Conservation (phyloP, 129 eudicot species). For the Flaveria sonorensis region DNA sequence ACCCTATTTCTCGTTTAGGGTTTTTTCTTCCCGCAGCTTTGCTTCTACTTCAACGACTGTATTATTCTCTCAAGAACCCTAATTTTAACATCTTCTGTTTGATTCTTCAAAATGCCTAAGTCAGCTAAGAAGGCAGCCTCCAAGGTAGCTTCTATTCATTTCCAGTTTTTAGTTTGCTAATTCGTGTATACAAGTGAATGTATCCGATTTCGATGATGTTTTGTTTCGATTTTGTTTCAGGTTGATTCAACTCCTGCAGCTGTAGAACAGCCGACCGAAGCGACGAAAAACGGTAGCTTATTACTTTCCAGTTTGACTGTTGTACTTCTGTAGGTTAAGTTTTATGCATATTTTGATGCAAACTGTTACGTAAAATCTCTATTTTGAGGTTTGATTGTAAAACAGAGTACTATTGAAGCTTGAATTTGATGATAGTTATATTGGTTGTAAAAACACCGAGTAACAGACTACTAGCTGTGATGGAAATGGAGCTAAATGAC, state of each 20-base stretch:
- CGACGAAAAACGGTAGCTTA: conserved; percentile 28
- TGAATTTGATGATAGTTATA: background rate
- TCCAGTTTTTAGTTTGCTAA: background rate
- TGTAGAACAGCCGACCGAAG: background rate
- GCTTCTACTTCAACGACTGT: too few relatives aligned
- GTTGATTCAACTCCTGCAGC: conserved; percentile 22
- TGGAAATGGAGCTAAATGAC: background rate
- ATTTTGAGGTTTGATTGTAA: background rate
- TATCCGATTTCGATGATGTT: background rate
- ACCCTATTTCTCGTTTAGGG: conserved; percentile 33
- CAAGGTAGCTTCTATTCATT: conserved; percentile 37
- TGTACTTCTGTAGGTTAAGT: too few relatives aligned
- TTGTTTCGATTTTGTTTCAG: conserved; percentile 19
- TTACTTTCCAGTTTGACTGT: too few relatives aligned
- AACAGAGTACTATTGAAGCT: background rate
- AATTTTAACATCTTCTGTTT: background rate
- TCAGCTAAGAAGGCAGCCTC: conserved; percentile 60
- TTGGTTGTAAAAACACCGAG: background rate
- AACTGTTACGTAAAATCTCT: background rate
- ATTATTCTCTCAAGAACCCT: conserved; percentile 33
- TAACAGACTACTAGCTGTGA: background rate
- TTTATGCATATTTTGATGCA: background rate
- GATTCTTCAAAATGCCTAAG: conserved; percentile 42
- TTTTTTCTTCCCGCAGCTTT: conserved; percentile 23
- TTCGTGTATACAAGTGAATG: background rate